Evolutionary conservation across 306 rosid genomes (phyloP), one percentile per base, ranked within the genome.

Genomic region (Biancaea sappan): DNA sequence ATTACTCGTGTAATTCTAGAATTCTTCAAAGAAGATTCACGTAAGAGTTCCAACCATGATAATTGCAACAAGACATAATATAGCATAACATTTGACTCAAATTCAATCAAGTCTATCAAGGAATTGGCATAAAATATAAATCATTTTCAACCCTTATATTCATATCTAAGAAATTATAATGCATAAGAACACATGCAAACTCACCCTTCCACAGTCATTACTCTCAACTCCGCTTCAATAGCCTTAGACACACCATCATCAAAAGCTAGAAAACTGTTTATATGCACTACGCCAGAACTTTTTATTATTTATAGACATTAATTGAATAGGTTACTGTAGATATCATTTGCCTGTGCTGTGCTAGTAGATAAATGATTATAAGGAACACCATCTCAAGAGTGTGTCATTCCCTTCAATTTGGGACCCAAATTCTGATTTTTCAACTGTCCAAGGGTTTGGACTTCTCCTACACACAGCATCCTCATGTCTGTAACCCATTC

Each of bases 1-100:
- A 18, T 3, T 26, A 48, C 37, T 71, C 52, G 29, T 41, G 10
- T 4, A 38, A 32, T 51, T 62, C 15, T 51, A 40, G 32, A 69
- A 48, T 21, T 74, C 66, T 50, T 21, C 19, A 74, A 21, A 59
- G 13, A 68, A 74, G 32, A 75, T 44, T 15, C 29, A 43, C 19
- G 37, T 3, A 68, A 15, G 22, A 32, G 47, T 72, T 77, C 41
- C 7, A 72, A 44, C 31, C 24, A 59, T 24, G 25, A 74, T 29
- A 50, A 50, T 41, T 38, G 21, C 58, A 15, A 22, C 46, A 37
- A 18, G 57, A 41, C 57, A 66, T 26, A 28, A 57, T 46, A 21
- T 24, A 77, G 47, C 44, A 44, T 13, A 24, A 34, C 48, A 52
- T 47, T 46, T 43, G 3, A 61, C 59, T 60, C 52, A 3, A 48